Base-by-base conservation (phyloP, 169 alveolate genomes). In the Plasmodium knowlesi region DNA sequence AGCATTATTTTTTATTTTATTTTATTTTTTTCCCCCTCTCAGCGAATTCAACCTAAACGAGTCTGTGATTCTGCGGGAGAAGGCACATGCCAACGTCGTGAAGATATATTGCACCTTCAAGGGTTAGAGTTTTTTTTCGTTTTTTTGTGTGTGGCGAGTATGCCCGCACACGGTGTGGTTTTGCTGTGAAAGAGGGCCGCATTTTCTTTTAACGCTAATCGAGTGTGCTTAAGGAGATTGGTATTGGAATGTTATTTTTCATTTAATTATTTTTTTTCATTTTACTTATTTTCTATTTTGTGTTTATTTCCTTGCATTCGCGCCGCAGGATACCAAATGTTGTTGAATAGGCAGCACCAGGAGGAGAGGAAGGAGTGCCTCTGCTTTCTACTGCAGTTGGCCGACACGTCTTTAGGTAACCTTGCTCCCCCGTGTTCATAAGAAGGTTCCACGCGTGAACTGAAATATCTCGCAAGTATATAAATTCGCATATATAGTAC, bases 1-100 rank as follows among this genome's bases (percentile, higher is more conserved):
- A n/a, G 54, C 16, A 43, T 43, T 12, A 43, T 43, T 43, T 10
- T 61, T 1, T 67, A 32, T 30, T 61, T 61, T 1, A 22, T 32
- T 30, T 61, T 57, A 54, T 82, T 53, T 9, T 19, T 84, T 30
- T 39, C 5, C n/a, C 25, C 28, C 14, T 14, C 37, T 84, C 32
- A 85, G 93, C 78, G 93, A 85, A 46, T 85, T 85, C 80, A 85
- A 85, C 67, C 67, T 85, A 70, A 85, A 85, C 43, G 93, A 85
- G 50, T 85, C 93, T 53, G 61, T 85, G 14, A 74, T 85, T 46
- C 76, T 85, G 93, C 53, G 93, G 32, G 93, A 85, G 67, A 85
- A 85, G 80, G 93, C 93, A 4, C 93, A 85, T 46, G 74, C 39
- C 32, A 74, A 74, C 28, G 84, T 85, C 22, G 43, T 85, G 34